These are phyloP conservation scores for Fraxinus xanthoxyloides DNA, from an alignment of 305 asterid genomes.

Conservation along the genomic window DNA sequence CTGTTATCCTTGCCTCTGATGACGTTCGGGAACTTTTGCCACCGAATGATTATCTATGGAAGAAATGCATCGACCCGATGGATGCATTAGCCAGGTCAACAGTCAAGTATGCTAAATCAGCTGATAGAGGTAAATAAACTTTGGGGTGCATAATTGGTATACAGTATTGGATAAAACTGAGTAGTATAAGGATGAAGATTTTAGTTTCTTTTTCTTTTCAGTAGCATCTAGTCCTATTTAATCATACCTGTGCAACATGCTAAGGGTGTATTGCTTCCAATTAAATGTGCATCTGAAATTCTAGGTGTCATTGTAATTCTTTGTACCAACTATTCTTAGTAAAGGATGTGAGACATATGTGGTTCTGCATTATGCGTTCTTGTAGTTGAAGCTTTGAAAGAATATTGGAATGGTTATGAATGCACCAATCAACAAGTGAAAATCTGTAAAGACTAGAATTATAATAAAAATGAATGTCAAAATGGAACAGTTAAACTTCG, in stretches of 20 bases:
- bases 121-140: slow-evolving; percentile 24
- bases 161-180: slow-evolving; percentile 1
- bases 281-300: slow-evolving; percentile 5
- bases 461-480: background rate
- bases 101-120: slow-evolving; percentile 44
- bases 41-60: slow-evolving; percentile 61
- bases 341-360: background rate
- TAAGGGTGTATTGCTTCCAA: background rate
- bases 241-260: background rate
- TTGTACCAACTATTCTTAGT: background rate
- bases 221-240: background rate
- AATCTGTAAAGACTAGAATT: background rate
- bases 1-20: slow-evolving; percentile 64
- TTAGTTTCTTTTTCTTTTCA: background rate
- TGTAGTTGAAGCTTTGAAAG: background rate
- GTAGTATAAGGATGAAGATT: background rate
- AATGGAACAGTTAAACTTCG: background rate
- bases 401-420: background rate
- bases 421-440: background rate
- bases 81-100: slow-evolving; percentile 62
- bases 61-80: slow-evolving; percentile 59
- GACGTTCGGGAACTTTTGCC: slow-evolving; percentile 57
- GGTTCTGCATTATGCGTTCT: background rate
- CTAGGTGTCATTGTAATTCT: background rate
- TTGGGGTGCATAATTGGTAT: background rate